Conservation (phyloP, 2,329 filamentous ascomycete genomes). For the Basipetospora chlamydospora region DNA sequence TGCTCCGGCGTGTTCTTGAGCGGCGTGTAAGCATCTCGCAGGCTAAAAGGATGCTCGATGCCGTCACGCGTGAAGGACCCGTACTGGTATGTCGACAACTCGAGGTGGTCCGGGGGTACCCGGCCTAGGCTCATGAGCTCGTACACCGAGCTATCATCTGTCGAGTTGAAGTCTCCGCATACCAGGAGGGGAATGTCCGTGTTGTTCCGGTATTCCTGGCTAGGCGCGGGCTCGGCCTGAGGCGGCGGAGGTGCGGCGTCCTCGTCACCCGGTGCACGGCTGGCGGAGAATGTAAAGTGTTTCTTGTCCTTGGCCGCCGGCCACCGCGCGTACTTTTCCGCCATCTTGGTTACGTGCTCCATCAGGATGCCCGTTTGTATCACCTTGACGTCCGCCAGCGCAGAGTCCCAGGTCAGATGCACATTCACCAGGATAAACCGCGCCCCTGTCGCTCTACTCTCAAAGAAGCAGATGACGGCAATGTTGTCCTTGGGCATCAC, state of each 20-base stretch:
- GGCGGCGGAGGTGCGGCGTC: conserved; percentile 32
- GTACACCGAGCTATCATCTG: conserved; percentile 74
- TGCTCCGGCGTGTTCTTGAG: conserved; percentile 73
- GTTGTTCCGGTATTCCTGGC: conserved; percentile 71
- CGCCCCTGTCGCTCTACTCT: conserved; percentile 80
- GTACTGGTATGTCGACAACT: conserved; percentile 70
- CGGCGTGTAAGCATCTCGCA: conserved; percentile 78
- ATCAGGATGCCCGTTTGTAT: conserved; percentile 92
- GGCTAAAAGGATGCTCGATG: conserved; percentile 85
- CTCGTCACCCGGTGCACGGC: conserved; percentile 16
- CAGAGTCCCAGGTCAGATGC: conserved; percentile 90
- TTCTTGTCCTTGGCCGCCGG: conserved; percentile 73
- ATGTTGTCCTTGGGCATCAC: conserved; percentile 99
- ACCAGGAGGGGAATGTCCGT: conserved; percentile 82
- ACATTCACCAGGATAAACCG: conserved; percentile 87
- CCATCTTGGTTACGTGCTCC: conserved; percentile 76
- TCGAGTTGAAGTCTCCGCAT: conserved; percentile 94
- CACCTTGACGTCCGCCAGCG: conserved; percentile 83
- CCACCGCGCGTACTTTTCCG: conserved; percentile 70
- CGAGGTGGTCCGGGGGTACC: conserved; percentile 63
- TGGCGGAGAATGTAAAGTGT: conserved; percentile 30
- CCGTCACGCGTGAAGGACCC: conserved; percentile 86
- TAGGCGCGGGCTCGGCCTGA: conserved; percentile 56
- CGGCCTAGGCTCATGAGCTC: conserved; percentile 73
- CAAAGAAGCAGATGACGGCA: conserved; percentile 79